Percentiles rank a stretch among this genome's conserved stretches.
Conservation (phyloP, 805 yeast genomes). For the Yamadazyma phyllophila region DNA sequence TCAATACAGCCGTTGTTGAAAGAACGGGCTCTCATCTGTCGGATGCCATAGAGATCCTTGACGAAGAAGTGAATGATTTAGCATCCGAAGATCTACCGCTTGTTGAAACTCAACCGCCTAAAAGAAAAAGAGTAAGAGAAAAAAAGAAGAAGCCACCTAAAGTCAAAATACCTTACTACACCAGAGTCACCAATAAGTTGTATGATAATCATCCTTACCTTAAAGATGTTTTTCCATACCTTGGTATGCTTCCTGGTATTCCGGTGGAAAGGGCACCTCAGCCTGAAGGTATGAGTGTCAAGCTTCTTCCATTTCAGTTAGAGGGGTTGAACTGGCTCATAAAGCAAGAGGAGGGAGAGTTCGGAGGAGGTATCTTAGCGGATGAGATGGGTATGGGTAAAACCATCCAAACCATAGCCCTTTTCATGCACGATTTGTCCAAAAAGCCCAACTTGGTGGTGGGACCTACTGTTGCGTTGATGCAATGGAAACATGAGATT, state of each 20-base stretch:
- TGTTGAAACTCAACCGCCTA: conserved; percentile 12
- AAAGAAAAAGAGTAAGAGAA: conserved; percentile 10
- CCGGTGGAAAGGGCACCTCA: conserved; percentile 61
- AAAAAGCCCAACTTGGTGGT: conserved; percentile 82
- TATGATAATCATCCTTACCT: conserved; percentile 79
- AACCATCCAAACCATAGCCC: conserved; percentile 91
- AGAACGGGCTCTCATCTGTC: neutral
- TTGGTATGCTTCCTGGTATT: conserved; percentile 48
- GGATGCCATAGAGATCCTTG: conserved; percentile 8
- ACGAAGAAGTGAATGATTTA: conserved; percentile 1
- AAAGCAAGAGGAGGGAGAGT: conserved; percentile 74
- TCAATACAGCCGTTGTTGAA: neutral
- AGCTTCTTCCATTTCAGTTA: conserved; percentile 81
- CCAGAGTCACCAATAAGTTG: conserved; percentile 64
- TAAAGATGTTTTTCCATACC: conserved; percentile 63
- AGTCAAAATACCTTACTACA: conserved; percentile 65
- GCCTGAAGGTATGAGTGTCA: conserved; percentile 74
- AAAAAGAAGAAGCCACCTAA: conserved; percentile 34
- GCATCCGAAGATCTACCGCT: conserved; percentile 23
- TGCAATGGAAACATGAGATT: conserved; percentile 97
- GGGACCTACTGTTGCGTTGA: conserved; percentile 97
- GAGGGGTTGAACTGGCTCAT: conserved; percentile 92
- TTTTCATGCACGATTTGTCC: conserved; percentile 66
- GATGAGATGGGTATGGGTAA: conserved; percentile 99
- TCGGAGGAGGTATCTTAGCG: conserved; percentile 89